These are phyloP conservation scores for Pseudogymnoascus pannorum DNA, from an alignment of 2,329 filamentous ascomycete species.

Conservation along the genomic window DNA sequence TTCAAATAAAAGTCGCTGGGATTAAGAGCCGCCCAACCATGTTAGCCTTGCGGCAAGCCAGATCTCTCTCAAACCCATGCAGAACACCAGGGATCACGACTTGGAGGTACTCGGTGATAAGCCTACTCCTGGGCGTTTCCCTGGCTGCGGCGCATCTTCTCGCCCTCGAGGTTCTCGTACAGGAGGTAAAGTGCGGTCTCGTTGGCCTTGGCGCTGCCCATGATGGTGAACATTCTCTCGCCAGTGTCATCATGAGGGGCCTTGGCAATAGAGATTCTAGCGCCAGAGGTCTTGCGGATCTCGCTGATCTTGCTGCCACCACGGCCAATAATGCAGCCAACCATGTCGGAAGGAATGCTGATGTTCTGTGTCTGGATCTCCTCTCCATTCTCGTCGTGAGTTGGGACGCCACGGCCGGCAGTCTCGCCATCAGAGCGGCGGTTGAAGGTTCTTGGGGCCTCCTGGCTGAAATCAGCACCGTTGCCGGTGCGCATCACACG, in stretches of 20 bases:
- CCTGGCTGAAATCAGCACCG: conserved; percentile 93
- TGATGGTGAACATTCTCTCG: conserved; percentile 99
- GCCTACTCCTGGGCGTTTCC: conserved; percentile 36
- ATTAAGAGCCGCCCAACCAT: conserved; percentile 38
- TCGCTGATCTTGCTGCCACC: conserved; percentile 96
- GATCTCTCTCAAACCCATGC: conserved; percentile 46
- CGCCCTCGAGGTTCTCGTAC: conserved; percentile 97
- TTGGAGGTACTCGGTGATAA: conserved; percentile 41
- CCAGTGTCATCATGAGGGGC: conserved; percentile 94
- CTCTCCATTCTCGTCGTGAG: conserved; percentile 91
- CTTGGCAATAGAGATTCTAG: conserved; percentile 89
- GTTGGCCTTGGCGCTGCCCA: conserved; percentile 87
- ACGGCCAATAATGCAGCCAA: conserved; percentile 97
- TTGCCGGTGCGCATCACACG: conserved; percentile 94
- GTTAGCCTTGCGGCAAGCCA: conserved; percentile 57
- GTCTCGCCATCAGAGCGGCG: conserved; percentile 81
- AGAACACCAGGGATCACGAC: conserved; percentile 33
- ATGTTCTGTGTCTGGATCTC: conserved; percentile 99
- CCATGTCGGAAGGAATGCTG: conserved; percentile 98
- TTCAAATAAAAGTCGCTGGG: conserved; percentile 25
- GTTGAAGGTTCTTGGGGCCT: conserved; percentile 58
- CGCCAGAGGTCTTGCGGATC: conserved; percentile 93
- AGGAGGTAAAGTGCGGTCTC: conserved; percentile 93
- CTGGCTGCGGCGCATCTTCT: conserved; percentile 97
- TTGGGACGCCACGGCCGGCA: conserved; percentile 70